Percentiles rank a stretch among this genome's conserved stretches.
These are phyloP conservation scores for Hyphodiscus hymeniophilus DNA, from an alignment of 495 filamentous ascomycete genomes.

Conservation along the genomic window DNA sequence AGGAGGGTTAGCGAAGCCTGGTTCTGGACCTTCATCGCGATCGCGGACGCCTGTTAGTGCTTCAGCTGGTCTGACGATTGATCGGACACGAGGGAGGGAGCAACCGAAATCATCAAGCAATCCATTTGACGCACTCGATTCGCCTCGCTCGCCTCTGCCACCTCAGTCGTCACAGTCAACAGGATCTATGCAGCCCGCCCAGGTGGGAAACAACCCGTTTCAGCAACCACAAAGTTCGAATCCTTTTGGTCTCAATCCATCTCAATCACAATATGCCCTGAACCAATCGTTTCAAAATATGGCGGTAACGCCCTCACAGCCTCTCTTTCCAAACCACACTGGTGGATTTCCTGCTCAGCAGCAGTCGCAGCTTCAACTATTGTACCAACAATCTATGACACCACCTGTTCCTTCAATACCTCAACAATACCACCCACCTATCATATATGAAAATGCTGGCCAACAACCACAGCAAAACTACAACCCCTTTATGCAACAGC, in stretches of 20 bases:
- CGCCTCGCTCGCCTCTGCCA: constrained; percentile 34
- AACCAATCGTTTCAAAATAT: constrained; percentile 62
- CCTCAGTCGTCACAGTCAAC: constrained; percentile 51
- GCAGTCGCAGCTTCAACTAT: constrained; percentile 28
- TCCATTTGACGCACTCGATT: constrained; percentile 67
- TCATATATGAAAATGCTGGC: constrained; percentile 27
- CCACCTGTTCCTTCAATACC: constrained; percentile 33
- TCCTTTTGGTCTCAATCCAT: constrained; percentile 37
- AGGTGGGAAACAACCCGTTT: constrained; percentile 40
- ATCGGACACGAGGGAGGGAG: constrained; percentile 25
- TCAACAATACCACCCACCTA: constrained; percentile 33
- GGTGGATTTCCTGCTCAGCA: constrained; percentile 64
- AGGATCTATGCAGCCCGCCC: constrained; percentile 30
- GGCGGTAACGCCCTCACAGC: constrained; percentile 48
- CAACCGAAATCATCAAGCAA: constrained; percentile 46
- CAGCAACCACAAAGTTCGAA: constrained; percentile 34
- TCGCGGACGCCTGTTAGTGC: constrained; percentile 34
- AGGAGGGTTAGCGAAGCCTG: constrained; percentile 27
- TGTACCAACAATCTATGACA: constrained; percentile 47
- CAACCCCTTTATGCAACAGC: constrained; percentile 59
- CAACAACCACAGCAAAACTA: constrained; percentile 33
- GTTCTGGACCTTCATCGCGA: constrained; percentile 27
- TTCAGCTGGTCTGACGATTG: constrained; percentile 19
- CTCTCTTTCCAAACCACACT: constrained; percentile 72
- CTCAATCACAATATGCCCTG: constrained; percentile 31